A percentile compares a stretch with the other conserved stretches of the same genome.
Evolutionary conservation across 2,329 filamentous ascomycete genomes (phyloP).

Genomic region (Claviceps monticola): DNA sequence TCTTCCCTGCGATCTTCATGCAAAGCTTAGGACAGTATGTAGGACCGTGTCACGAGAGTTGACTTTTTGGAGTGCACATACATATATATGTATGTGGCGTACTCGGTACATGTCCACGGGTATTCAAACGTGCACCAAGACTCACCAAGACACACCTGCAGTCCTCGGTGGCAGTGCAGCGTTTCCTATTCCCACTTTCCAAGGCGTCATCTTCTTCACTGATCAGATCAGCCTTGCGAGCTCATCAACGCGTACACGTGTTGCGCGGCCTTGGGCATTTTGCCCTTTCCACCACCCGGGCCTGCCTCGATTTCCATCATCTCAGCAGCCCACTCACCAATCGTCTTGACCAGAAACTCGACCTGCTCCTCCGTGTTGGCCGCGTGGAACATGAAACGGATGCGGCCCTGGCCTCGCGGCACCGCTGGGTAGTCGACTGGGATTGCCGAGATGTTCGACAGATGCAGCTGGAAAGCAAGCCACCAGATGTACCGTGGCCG

Average conservation of each 20-base stretch:
- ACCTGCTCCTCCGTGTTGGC: constrained; percentile 24
- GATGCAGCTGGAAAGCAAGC: constrained; percentile 14
- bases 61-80: no score
- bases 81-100: no score
- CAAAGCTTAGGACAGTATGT: no score
- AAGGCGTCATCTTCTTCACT: background rate
- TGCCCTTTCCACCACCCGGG: background rate
- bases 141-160: no score
- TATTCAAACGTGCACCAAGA: no score
- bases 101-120: no score
- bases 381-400: constrained; percentile 27
- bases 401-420: constrained; percentile 21
- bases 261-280: background rate
- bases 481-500: constrained; percentile 12
- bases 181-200: no score
- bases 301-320: constrained; percentile 7
- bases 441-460: constrained; percentile 7
- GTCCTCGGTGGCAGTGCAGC: no score
- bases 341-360: constrained; percentile 3
- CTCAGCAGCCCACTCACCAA: constrained; percentile 7
- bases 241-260: background rate
- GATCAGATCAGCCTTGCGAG: background rate
- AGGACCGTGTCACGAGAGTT: no score
- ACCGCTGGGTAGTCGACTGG: constrained; percentile 26
- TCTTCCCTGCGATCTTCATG: no score